These are phyloP conservation scores for Theobroma grandiflorum DNA, from an alignment of 441 rosid genomes.

Conservation along the genomic window DNA sequence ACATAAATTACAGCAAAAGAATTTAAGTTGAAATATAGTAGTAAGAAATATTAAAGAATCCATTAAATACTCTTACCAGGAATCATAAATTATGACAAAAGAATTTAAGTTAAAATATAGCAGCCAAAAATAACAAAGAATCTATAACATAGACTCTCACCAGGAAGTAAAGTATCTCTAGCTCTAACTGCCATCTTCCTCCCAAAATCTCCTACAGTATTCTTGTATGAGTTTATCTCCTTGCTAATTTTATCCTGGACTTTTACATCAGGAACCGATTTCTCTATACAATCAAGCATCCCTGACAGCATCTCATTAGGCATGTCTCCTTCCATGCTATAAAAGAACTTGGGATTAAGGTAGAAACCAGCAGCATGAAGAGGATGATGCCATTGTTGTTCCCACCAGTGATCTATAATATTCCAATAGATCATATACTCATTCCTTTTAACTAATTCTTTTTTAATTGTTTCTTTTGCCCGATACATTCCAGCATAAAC, in stretches of 20 bases:
- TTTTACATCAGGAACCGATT: slow-evolving; percentile 68
- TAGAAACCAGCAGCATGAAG: slow-evolving; percentile 90
- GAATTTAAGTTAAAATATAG: not conserved
- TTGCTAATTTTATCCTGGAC: slow-evolving; percentile 81
- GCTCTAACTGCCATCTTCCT: slow-evolving; percentile 90
- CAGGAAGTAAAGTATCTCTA: slow-evolving; percentile 84
- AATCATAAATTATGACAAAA: slow-evolving; percentile 9
- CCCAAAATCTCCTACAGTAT: slow-evolving; percentile 82
- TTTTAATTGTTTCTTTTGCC: slow-evolving; percentile 84
- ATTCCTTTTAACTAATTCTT: slow-evolving; percentile 67
- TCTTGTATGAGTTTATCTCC: slow-evolving; percentile 77
- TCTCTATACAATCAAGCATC: slow-evolving; percentile 90
- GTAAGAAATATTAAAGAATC: not conserved
- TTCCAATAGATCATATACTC: slow-evolving; percentile 84
- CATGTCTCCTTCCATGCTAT: slow-evolving; percentile 70
- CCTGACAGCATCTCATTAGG: slow-evolving; percentile 69
- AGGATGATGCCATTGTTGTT: slow-evolving; percentile 70
- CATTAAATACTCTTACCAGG: slow-evolving; percentile 7
- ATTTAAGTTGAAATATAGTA: not conserved
- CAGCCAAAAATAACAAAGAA: slow-evolving; percentile 17
- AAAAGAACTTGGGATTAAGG: slow-evolving; percentile 91
- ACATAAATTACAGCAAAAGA: not conserved
- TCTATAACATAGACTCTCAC: slow-evolving; percentile 44
- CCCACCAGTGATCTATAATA: slow-evolving; percentile 84
- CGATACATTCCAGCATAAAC: slow-evolving; percentile 81